These are phyloP conservation scores for Epichloe amarillans DNA, from an alignment of 2,329 filamentous ascomycete species.

Conservation along the genomic window DNA sequence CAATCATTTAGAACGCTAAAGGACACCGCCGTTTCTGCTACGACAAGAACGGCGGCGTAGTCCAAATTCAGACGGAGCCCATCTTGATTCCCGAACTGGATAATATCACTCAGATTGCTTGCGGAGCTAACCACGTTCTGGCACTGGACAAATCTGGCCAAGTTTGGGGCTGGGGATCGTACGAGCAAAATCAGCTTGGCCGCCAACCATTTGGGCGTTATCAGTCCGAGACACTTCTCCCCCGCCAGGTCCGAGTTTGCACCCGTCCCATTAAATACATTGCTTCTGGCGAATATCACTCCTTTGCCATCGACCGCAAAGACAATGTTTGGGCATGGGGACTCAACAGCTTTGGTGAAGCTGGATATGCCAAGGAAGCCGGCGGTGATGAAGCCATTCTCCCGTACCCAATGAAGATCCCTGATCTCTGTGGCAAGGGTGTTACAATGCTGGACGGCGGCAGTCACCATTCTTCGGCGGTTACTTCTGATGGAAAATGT, in stretches of 20 bases:
- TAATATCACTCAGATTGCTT: conserved; percentile 50
- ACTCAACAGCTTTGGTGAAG: conserved; percentile 76
- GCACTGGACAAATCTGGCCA: conserved; percentile 52
- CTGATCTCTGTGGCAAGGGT: conserved; percentile 47
- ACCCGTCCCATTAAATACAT: conserved; percentile 44
- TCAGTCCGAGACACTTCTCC: conserved; percentile 46
- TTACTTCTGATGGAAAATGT: conserved; percentile 41
- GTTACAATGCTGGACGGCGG: conserved; percentile 57
- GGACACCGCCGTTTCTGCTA: conserved; percentile 36
- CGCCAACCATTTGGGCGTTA: conserved; percentile 48
- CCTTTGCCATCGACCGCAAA: conserved; percentile 60
- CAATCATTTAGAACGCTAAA: neutral
- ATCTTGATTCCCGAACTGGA: conserved; percentile 47
- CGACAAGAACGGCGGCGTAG: conserved; percentile 25
- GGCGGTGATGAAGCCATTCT: conserved; percentile 48
- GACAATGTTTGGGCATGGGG: conserved; percentile 72
- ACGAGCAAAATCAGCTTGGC: conserved; percentile 52
- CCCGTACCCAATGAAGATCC: conserved; percentile 55
- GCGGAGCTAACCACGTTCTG: conserved; percentile 58
- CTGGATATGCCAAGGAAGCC: conserved; percentile 47
- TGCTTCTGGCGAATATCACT: conserved; percentile 65
- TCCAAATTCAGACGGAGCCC: conserved; percentile 37
- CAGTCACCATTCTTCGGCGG: conserved; percentile 60
- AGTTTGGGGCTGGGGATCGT: conserved; percentile 59
- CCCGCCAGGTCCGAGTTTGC: conserved; percentile 41